Conservation (phyloP, 805 yeast species). For the Cyberlindnera amylophila region DNA sequence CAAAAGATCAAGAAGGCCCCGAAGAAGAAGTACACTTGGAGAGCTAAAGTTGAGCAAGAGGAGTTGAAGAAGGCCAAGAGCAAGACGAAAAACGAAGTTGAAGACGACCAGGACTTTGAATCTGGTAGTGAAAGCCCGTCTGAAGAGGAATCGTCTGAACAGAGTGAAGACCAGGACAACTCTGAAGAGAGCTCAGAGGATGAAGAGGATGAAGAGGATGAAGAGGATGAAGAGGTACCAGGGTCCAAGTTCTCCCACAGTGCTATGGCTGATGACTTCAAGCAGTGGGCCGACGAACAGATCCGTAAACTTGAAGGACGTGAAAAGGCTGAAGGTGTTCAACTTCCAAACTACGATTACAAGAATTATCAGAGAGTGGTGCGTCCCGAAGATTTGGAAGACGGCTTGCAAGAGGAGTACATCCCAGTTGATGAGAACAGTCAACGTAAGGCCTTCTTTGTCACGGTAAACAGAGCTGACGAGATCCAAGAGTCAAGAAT, state of each 20-base stretch:
- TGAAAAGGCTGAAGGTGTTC: slow-evolving; percentile 44
- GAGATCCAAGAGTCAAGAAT: slow-evolving; percentile 66
- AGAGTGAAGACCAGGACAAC: slow-evolving; percentile 26
- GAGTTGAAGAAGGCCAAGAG: slow-evolving; percentile 39
- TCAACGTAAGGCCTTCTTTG: slow-evolving; percentile 59
- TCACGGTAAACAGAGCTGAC: slow-evolving; percentile 60
- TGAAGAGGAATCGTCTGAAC: slow-evolving; percentile 1
- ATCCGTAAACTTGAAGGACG: slow-evolving; percentile 62
- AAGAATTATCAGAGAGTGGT: slow-evolving; percentile 40
- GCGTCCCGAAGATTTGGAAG: slow-evolving; percentile 69
- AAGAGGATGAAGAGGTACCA: slow-evolving; percentile 30
- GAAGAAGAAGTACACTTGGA: slow-evolving; percentile 74
- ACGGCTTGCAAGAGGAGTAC: slow-evolving; percentile 61
- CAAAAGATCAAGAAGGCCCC: slow-evolving; percentile 42
- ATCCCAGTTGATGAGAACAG: slow-evolving; percentile 52
- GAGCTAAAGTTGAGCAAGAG: slow-evolving; percentile 45
- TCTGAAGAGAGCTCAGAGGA: slow-evolving; percentile 21
- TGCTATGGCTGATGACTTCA: slow-evolving; percentile 61
- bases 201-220: slow-evolving; percentile 19
- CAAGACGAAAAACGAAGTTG: slow-evolving; percentile 27
- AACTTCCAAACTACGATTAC: slow-evolving; percentile 34
- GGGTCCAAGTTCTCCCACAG: slow-evolving; percentile 38
- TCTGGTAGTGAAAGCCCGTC: too few species aligned
- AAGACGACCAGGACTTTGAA: slow-evolving; percentile 61
- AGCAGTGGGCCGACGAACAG: slow-evolving; percentile 83